A percentile compares a stretch with the other conserved stretches of the same genome.
These are phyloP conservation scores for Vitis cinerea DNA, from an alignment of 164 flowering plant species.

Conservation along the genomic window DNA sequence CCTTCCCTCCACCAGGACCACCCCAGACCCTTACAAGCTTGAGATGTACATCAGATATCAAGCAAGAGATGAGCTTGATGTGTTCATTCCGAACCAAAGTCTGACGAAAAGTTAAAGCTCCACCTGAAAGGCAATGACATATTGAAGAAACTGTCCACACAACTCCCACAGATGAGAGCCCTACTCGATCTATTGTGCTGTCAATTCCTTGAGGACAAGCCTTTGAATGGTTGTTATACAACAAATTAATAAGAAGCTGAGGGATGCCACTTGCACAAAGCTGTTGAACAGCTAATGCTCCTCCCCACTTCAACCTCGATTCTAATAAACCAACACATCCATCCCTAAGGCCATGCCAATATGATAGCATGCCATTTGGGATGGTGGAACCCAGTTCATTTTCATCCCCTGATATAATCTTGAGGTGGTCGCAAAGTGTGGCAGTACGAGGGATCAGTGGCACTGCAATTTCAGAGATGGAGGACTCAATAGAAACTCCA, in stretches of 20 bases:
- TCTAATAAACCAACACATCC: constrained; percentile 89
- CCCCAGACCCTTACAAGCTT: constrained; percentile 71
- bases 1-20: constrained; percentile 94
- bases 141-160: constrained; percentile 81
- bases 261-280: constrained; percentile 84
- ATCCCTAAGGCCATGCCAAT: constrained; percentile 87
- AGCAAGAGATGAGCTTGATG: constrained; percentile 51
- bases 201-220: constrained; percentile 28
- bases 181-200: constrained; percentile 41
- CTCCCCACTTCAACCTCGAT: constrained; percentile 79
- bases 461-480: constrained; percentile 65
- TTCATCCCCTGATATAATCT: constrained; percentile 31
- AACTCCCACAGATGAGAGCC: constrained; percentile 82
- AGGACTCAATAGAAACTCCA: constrained; percentile 49
- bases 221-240: constrained; percentile 33
- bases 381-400: constrained; percentile 23
- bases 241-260: constrained; percentile 59
- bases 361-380: constrained; percentile 48
- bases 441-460: constrained; percentile 84
- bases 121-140: constrained; percentile 83
- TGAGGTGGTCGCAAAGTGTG: constrained; percentile 68
- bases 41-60: constrained; percentile 73
- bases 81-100: constrained; percentile 62
- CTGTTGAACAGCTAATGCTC: constrained; percentile 84
- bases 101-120: constrained; percentile 66